Evolutionary conservation across 257 asterid species (phyloP).

Genomic region (Solanum corneliomulleri): DNA sequence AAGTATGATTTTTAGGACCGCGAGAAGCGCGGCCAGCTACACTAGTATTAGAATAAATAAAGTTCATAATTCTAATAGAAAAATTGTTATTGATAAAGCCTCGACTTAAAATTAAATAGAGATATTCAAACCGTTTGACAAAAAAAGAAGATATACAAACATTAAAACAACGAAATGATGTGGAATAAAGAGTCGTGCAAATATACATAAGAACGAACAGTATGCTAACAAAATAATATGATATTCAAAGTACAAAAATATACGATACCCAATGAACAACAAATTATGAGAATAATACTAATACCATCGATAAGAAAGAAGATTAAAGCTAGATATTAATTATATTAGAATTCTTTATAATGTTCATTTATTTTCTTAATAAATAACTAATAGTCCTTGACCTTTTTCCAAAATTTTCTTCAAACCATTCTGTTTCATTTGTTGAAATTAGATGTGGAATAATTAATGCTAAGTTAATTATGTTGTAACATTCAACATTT

Average conservation of each 20-base stretch:
- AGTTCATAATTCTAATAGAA: no score
- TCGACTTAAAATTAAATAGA: no score
- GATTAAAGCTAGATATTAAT: neutral
- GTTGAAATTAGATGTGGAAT: neutral
- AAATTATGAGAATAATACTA: accelerated
- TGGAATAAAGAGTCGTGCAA: neutral
- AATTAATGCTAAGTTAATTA: neutral
- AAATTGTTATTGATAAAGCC: accelerated
- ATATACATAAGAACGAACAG: neutral
- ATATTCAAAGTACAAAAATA: no score
- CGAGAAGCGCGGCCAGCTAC: no score
- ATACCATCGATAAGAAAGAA: neutral
- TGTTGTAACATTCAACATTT: neutral
- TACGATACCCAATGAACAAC: neutral
- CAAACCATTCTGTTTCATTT: neutral
- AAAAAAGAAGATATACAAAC: no score
- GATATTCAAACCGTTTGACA: no score
- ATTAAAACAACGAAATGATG: neutral
- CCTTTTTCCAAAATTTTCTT: neutral
- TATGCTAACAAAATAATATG: neutral
- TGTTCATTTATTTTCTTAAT: neutral
- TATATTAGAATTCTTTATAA: neutral
- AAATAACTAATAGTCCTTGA: neutral
- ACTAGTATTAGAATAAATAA: no score
- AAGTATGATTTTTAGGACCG: no score